These are phyloP conservation scores for Pachyrhizus erosus DNA, from an alignment of 306 rosid species.

Conservation along the genomic window DNA sequence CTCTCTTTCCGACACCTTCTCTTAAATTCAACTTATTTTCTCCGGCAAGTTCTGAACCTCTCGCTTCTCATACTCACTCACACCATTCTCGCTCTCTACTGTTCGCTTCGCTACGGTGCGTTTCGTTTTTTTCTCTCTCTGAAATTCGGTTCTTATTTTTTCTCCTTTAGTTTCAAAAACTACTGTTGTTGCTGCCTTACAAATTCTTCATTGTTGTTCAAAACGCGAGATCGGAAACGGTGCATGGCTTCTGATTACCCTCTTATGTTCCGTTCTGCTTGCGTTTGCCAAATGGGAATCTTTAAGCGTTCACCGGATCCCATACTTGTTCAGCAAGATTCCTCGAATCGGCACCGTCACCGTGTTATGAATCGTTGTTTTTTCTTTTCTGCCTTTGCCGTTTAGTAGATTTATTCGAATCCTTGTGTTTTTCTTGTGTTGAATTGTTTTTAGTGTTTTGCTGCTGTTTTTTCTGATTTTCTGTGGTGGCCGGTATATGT, in stretches of 20 bases:
- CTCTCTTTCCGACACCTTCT: background rate
- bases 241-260: background rate
- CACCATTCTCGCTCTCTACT: background rate
- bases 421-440: background rate
- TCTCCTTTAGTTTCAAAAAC: background rate
- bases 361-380: background rate
- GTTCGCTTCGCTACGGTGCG: background rate
- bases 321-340: conserved; percentile 4
- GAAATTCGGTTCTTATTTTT: too few relatives aligned
- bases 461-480: background rate
- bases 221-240: background rate
- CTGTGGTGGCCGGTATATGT: background rate
- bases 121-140: background rate
- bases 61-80: background rate
- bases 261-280: background rate
- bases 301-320: background rate
- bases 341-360: background rate
- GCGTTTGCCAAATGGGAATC: background rate
- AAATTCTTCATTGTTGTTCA: background rate
- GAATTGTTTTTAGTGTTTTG: background rate
- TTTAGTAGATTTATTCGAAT: too few relatives aligned
- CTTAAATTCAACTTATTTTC: background rate
- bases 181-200: background rate
- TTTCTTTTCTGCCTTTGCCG: too few relatives aligned
- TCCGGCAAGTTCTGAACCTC: background rate